Conservation (phyloP, 805 yeast species). For the Saturnispora ahearnii region DNA sequence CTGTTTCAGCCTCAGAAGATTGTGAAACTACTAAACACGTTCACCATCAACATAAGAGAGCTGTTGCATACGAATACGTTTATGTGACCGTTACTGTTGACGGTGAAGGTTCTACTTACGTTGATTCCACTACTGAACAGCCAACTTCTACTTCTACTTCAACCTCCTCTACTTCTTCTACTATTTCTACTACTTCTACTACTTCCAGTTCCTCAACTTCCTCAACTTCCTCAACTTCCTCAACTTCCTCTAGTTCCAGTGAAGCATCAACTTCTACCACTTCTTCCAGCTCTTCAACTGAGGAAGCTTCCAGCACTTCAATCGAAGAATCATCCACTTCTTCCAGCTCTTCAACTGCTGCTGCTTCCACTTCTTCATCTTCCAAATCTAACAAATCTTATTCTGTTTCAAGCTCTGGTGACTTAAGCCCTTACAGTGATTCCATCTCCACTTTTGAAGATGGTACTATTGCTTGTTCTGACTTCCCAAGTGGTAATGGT, state of each 20-base stretch:
- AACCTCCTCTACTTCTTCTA: slow-evolving; percentile 3
- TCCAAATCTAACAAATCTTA: slow-evolving; percentile 38
- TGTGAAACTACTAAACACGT: slow-evolving; percentile 42
- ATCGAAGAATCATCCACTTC: slow-evolving; percentile 12
- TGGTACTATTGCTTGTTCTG: slow-evolving; percentile 57
- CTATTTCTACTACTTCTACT: slow-evolving; percentile 15
- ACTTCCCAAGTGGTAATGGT: slow-evolving; percentile 78
- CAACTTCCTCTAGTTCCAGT: slow-evolving; percentile 4
- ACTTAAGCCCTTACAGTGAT: slow-evolving; percentile 11
- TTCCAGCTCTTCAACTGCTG: slow-evolving; percentile 18
- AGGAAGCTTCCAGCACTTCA: slow-evolving; percentile 27
- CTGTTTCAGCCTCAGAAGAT: slow-evolving; percentile 24
- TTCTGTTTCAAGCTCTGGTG: slow-evolving; percentile 47
- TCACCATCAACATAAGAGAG: slow-evolving; percentile 56
- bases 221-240: not conserved
- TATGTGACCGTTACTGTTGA: slow-evolving; percentile 49
- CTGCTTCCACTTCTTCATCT: slow-evolving; percentile 27
- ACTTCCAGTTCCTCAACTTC: slow-evolving; percentile 12
- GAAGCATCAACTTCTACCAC: slow-evolving; percentile 15
- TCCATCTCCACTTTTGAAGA: slow-evolving; percentile 44
- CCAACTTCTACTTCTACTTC: slow-evolving; percentile 17
- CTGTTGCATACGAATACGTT: slow-evolving; percentile 38
- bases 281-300: slow-evolving; percentile 22
- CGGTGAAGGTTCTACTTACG: slow-evolving; percentile 37
- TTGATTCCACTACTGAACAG: slow-evolving; percentile 15